Evolutionary conservation across 2,329 filamentous ascomycete genomes (phyloP).

Genomic region (Colletotrichum orchidophilum): DNA sequence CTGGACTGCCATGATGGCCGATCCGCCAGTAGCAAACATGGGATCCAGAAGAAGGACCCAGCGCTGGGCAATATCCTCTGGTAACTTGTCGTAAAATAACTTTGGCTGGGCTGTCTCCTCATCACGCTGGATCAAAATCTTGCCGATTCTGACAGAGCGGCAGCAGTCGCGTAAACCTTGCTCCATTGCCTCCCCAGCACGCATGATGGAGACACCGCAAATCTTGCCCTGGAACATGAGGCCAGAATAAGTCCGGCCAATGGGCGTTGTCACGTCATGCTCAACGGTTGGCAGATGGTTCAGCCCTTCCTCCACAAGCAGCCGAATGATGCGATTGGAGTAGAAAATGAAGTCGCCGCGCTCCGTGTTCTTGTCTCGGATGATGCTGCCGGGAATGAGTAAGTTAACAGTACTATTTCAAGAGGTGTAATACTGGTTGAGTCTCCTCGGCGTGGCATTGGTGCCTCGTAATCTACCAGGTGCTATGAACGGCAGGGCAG

Average conservation of each 20-base stretch:
- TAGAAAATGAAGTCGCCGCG: conserved; percentile 99
- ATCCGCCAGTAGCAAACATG: conserved; percentile 99
- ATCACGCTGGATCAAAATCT: conserved; percentile 97
- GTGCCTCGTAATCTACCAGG: neutral
- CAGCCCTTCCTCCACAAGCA: conserved; percentile 95
- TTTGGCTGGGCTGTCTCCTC: conserved; percentile 93
- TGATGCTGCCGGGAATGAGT: conserved; percentile 72
- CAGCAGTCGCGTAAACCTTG: conserved; percentile 96
- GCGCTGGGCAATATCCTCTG: conserved; percentile 88
- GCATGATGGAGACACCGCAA: conserved; percentile 98
- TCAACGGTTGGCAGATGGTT: conserved; percentile 95
- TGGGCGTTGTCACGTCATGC: conserved; percentile 89
- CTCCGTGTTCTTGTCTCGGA: conserved; percentile 88
- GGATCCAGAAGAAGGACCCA: conserved; percentile 96
- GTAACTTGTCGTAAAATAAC: conserved; percentile 97
- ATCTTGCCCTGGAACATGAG: conserved; percentile 98
- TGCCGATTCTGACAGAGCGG: conserved; percentile 96
- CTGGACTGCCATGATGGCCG: conserved; percentile 96
- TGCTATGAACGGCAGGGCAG: conserved; percentile 16
- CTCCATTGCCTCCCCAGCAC: conserved; percentile 98
- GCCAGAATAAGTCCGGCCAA: conserved; percentile 87
- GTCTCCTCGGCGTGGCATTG: neutral
- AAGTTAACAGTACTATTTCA: conserved; percentile 7
- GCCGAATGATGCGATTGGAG: conserved; percentile 95
- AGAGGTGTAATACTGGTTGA: neutral